Evolutionary conservation across 208 protist species (phyloP), one percentile per base, ranked within the genome.

Genomic region (Leishmania tarentolae): DNA sequence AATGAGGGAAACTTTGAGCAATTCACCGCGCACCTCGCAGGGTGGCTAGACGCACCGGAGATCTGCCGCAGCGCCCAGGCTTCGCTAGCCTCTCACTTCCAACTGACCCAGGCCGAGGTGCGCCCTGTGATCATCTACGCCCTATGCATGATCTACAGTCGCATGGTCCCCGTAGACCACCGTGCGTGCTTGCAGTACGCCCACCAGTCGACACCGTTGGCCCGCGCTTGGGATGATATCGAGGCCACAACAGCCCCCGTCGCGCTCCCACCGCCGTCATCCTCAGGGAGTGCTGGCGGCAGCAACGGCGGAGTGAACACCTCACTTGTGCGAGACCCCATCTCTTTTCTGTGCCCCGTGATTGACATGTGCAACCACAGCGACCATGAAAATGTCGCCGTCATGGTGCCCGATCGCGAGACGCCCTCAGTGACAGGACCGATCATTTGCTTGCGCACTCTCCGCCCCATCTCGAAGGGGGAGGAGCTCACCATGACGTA

Each of bases 361-460:
- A 93, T 96, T 66, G 93, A 96, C 80, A 94, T 96, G 91, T 95
- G 91, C 85, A 96, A 96, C 78, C 93, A 96, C 83, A 92, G 91
- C 75, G 85, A 84, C 19, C 71, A 82, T 21, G 93, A 96, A 78
- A 96, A 96, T 78, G 93, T 96, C n/a, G 93, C 93, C 4, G 86
- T 96, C 42, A 94, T 96, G 91, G 93, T 95, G 47, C 88, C 88
- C 17, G 87, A 86, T 66, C 50, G 75, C 57, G 47, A 84, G 40
- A 63, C 76, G 31, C 40, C 80, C 40, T 69, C 85, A 44, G 70
- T 81, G 73, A 83, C 84, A 40, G 86, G 87, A 2, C 89, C 90
- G 11, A 86, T 94, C 7, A 91, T 96, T 52, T 94, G 90, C 57
- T 82, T 95, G 50, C 93, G 90, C 42, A 91, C 90, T 31, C 83